phyloP scores from a whole-genome alignment of 2,329 filamentous ascomycete genomes.

The Penicillium sp. region DNA sequence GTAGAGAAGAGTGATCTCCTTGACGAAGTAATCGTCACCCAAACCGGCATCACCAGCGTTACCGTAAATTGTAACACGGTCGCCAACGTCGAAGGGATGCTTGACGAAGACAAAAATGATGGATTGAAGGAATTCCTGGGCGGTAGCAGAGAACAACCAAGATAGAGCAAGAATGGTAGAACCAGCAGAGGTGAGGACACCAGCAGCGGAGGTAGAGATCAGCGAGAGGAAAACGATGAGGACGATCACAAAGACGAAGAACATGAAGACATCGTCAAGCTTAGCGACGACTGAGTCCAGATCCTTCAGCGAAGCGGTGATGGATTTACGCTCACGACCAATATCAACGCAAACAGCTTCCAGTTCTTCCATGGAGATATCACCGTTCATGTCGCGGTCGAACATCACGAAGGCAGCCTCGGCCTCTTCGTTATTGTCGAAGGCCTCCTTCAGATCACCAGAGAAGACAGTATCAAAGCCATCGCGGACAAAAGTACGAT shows the following conservation, averaged over 20 bases:
- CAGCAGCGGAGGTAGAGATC: conserved; percentile 86
- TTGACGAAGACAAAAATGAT: conserved; percentile 96
- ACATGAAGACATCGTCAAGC: conserved; percentile 85
- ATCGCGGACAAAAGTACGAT: conserved; percentile 79
- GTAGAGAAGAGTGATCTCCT: conserved; percentile 88
- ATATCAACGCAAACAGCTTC: conserved; percentile 94
- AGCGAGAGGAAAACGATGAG: conserved; percentile 87
- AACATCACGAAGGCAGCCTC: conserved; percentile 90
- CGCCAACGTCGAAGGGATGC: conserved; percentile 95
- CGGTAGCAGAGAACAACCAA: conserved; percentile 90
- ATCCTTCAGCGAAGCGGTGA: conserved; percentile 92
- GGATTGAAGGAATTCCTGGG: conserved; percentile 92
- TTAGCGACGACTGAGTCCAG: conserved; percentile 91
- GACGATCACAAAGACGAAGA: conserved; percentile 79
- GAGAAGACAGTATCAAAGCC: conserved; percentile 75
- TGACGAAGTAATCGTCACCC: conserved; percentile 95
- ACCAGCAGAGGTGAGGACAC: conserved; percentile 86
- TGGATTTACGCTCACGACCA: conserved; percentile 90
- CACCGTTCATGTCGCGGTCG: conserved; percentile 94
- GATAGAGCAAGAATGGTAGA: conserved; percentile 86
- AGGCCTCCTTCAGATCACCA: conserved; percentile 78
- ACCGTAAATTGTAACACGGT: conserved; percentile 88
- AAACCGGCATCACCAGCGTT: conserved; percentile 77
- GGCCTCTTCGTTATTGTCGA: conserved; percentile 81
- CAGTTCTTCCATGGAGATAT: conserved; percentile 93